Conservation (phyloP, 2,329 filamentous ascomycete genomes). For the Juglanconis sp. region DNA sequence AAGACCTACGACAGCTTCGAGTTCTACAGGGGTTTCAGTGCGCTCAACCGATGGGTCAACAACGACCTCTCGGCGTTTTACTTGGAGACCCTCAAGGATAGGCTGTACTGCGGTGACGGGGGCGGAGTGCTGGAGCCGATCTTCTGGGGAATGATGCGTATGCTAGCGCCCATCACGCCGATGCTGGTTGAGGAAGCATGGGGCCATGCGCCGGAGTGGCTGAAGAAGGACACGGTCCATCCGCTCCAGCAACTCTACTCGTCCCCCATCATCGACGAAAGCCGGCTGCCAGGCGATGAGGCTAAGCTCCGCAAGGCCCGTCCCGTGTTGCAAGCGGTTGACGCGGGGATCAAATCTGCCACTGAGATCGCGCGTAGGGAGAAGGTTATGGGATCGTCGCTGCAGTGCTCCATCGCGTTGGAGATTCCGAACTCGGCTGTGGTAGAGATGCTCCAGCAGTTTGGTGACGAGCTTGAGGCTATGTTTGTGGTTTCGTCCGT, state of each 20-base stretch:
- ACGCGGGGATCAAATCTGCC: constrained; percentile 68
- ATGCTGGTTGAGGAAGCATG: constrained; percentile 85
- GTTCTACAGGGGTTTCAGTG: constrained; percentile 73
- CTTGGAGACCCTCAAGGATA: constrained; percentile 87
- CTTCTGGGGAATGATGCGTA: constrained; percentile 68
- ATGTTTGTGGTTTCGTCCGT: constrained; percentile 71
- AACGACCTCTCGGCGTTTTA: constrained; percentile 90
- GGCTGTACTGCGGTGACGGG: constrained; percentile 78
- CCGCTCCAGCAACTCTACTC: constrained; percentile 48
- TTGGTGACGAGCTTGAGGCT: constrained; percentile 51
- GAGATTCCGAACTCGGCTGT: constrained; percentile 37
- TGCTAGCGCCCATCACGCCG: constrained; percentile 79
- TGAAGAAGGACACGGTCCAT: constrained; percentile 44
- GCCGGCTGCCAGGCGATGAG: constrained; percentile 37
- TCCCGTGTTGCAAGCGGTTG: constrained; percentile 50
- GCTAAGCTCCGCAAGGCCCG: constrained; percentile 39
- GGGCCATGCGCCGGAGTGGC: constrained; percentile 67
- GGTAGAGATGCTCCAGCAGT: constrained; percentile 35
- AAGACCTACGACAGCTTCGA: constrained; percentile 68
- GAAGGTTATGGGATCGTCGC: constrained; percentile 74
- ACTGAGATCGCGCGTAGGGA: constrained; percentile 70
- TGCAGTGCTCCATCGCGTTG: constrained; percentile 71
- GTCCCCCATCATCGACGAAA: constrained; percentile 39
- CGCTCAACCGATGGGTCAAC: constrained; percentile 77
- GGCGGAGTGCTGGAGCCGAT: constrained; percentile 64